Conservation (phyloP, 202 grass and related monocot species). For the Bolboschoenoplectus hybrid region DNA sequence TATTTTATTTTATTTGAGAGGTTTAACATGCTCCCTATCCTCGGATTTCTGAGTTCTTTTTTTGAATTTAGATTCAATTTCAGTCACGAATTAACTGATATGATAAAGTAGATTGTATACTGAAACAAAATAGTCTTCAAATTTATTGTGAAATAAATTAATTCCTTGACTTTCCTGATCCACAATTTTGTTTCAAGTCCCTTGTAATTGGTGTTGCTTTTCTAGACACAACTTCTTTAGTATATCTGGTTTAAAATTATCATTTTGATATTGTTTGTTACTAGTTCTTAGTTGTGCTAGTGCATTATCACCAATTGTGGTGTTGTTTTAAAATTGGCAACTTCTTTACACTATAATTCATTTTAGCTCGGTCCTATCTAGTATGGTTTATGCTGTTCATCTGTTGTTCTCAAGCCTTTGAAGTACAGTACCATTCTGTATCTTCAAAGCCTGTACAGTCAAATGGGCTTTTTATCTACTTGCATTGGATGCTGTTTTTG, state of each 20-base stretch:
- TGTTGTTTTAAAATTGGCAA: background rate
- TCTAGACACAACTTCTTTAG: background rate
- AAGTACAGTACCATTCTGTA: background rate
- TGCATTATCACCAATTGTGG: background rate
- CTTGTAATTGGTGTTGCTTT: conserved; percentile 18
- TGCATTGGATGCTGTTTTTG: background rate
- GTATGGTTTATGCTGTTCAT: background rate
- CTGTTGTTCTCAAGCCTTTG: background rate
- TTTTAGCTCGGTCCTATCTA: background rate
- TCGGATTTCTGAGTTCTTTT: background rate
- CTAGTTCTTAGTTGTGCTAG: background rate
- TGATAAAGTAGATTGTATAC: background rate
- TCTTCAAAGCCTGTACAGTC: background rate
- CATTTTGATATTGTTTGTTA: background rate
- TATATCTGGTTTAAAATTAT: background rate
- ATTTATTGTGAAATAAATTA: background rate
- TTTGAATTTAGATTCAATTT: background rate
- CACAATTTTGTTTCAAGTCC: background rate
- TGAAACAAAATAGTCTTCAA: conserved; percentile 1
- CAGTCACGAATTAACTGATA: background rate
- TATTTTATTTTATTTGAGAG: background rate
- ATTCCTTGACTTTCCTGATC: background rate
- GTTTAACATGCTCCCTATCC: background rate
- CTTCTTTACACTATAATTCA: background rate
- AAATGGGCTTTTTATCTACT: background rate